Evolutionary conservation across 805 yeast genomes (phyloP), one percentile per base, ranked within the genome.

Genomic region (Saturnispora quitensis): DNA sequence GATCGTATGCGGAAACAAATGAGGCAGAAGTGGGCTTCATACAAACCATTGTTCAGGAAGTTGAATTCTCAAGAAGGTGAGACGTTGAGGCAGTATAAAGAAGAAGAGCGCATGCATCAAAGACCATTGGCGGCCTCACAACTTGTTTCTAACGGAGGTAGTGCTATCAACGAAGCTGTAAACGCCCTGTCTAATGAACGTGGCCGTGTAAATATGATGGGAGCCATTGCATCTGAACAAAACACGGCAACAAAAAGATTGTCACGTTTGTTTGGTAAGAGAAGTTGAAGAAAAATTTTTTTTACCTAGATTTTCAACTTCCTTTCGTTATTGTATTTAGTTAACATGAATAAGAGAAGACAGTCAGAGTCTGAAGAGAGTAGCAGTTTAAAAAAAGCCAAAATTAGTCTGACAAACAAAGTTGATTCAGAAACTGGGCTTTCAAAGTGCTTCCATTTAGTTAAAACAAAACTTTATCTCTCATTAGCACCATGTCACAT

Each of bases 401-500:
- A 47, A 44, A 18, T 38, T 10, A 25, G 25, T 28, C 10, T 17
- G 28, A 36, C 10, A 1, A 65, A 62, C 47, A 58, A 60, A 33
- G 40, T 59, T 27, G 63, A 58, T 27, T 55, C 44, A 22, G 60
- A 61, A 35, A 50, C 53, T 4, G 84, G 84, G 0, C 53, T 78
- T 15, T 77, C 91, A 2, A 78, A 82, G 61, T 85, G 95, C 63
- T 88, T 87, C 71, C 81, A 79, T 58, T 72, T 68, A 43, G 76
- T 81, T 51, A 72, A 76, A 50, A 70, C 85, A 2, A 70, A 80
- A 15, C 65, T 93, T 65, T 89, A 90, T 63, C 81, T 89, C 5
- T 89, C 96, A 8, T 66, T 93, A 50, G 97, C 99, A 5, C 99
- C 99, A 50, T 73, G 80, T 50, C 86, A 83, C 68, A 63, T 82